Conservation (phyloP, 202 grass and related monocot species). For the Brachypodium distachyon region DNA sequence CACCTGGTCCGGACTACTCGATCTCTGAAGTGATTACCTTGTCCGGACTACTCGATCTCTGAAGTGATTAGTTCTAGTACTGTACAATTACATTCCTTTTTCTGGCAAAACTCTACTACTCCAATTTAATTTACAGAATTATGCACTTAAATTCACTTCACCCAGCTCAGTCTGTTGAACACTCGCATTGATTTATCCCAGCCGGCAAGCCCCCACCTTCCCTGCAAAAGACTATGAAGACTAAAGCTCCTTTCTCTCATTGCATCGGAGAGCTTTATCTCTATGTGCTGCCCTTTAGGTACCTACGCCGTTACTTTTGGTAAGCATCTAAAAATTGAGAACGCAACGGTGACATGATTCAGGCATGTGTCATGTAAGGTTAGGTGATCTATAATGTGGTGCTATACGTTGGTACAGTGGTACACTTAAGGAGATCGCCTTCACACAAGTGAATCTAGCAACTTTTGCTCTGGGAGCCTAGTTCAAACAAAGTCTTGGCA, state of each 20-base stretch:
- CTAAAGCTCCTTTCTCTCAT: constrained; percentile 30
- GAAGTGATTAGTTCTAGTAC: not conserved
- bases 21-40: not conserved
- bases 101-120: not conserved
- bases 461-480: not conserved
- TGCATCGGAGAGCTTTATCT: constrained; percentile 39
- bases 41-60: not conserved
- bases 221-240: constrained; percentile 25
- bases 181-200: constrained; percentile 37
- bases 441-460: constrained; percentile 9
- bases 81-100: too few relatives aligned
- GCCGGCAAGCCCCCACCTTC: constrained; percentile 21
- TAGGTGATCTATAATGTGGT: not conserved
- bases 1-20: not conserved
- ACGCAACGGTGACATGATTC: not conserved
- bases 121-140: not conserved
- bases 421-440: not conserved
- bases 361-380: not conserved
- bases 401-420: not conserved
- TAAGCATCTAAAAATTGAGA: constrained; percentile 24
- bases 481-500: constrained; percentile 14
- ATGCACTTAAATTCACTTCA: not conserved
- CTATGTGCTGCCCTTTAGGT: constrained; percentile 27
- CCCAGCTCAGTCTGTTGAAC: not conserved
- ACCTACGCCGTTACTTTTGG: constrained; percentile 23